Percentiles rank a stretch among this genome's conserved stretches.
Evolutionary conservation across 2,329 filamentous ascomycete species (phyloP).

Genomic region (Podosphaera aphanis): DNA sequence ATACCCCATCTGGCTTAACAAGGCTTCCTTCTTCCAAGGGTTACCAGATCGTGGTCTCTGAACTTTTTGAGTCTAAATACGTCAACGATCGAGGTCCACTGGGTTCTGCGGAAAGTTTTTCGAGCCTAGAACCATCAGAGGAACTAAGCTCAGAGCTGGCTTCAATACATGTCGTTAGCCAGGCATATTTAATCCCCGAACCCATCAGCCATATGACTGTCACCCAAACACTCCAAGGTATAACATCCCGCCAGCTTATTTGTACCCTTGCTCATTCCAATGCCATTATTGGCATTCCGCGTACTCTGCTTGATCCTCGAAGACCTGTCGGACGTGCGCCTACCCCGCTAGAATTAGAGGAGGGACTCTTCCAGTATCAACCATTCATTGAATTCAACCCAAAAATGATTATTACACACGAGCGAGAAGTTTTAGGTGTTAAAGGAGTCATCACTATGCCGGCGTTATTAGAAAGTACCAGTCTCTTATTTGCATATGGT

Average conservation of each 20-base stretch:
- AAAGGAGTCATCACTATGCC: constrained; percentile 49
- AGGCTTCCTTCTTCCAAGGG: constrained; percentile 45
- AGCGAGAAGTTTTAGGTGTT: constrained; percentile 58
- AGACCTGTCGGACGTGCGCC: constrained; percentile 70
- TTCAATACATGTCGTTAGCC: constrained; percentile 53
- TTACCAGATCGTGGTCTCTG: constrained; percentile 64
- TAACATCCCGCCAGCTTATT: constrained; percentile 61
- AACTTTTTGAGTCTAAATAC: constrained; percentile 69
- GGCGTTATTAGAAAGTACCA: constrained; percentile 75
- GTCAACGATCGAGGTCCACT: constrained; percentile 70
- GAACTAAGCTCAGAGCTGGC: constrained; percentile 26
- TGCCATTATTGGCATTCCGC: constrained; percentile 58
- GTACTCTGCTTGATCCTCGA: constrained; percentile 58
- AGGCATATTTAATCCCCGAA: constrained; percentile 59
- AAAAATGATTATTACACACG: constrained; percentile 56
- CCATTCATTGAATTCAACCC: constrained; percentile 68
- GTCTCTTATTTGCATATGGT: constrained; percentile 69
- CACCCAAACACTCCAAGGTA: constrained; percentile 77
- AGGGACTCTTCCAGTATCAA: constrained; percentile 56
- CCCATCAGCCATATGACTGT: constrained; percentile 61
- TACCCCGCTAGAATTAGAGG: constrained; percentile 54
- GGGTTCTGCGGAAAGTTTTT: constrained; percentile 46
- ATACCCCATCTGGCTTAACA: constrained; percentile 31
- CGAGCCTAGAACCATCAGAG: constrained; percentile 45
- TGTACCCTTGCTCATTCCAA: constrained; percentile 52